Base-by-base conservation (phyloP, 2,329 filamentous ascomycete genomes). In the Chaetomium sp. region DNA sequence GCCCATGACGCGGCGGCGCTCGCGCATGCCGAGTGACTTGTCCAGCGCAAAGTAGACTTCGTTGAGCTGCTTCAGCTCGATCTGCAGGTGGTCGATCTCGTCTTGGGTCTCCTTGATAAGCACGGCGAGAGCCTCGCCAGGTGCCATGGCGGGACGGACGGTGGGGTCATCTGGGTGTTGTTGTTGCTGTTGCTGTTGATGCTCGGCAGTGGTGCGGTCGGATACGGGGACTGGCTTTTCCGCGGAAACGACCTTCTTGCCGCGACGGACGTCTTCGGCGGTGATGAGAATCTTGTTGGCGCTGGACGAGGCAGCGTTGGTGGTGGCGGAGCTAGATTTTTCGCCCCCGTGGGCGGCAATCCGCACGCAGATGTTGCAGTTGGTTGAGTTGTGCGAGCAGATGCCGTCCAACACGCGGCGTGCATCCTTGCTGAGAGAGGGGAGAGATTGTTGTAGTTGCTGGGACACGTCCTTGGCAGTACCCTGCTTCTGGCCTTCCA, bases 51-150 rank as follows among this genome's bases (percentile, higher is more conserved):
- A 83, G 70, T 90, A 89, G 5, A 56, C 47, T 9, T 63, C 60
- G 40, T 79, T 72, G 3, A 75, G 76, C 63, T 87, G 81, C 56
- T 82, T 79, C 37, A 77, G 79, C 64, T 86, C 79, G 62, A 87
- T 77, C 70, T 88, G 87, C 52, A 95, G 72, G 67, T 95, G 88
- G 10, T 79, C 78, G 45, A 91, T 79, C 69, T 96, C 91, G 67
- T 95, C 89, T 62, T 89, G 79, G 3, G 95, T 75, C 6, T 84
- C 80, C 71, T 95, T 94, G 68, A 95, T 85, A 27, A 95, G 88
- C n/a, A 85, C 82, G 6, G 88, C 87, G 32, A 96, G 80, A 8
- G 90, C 89, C 44, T 85, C 72, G 4, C 80, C 83, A 0, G 89
- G 89, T 1, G 82, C 74, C 65, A 89, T 85, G 1, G 85, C 78